Evolutionary conservation across 2,329 filamentous ascomycete genomes (phyloP), one percentile per base, ranked within the genome.

Genomic region (Exophiala spinifera): DNA sequence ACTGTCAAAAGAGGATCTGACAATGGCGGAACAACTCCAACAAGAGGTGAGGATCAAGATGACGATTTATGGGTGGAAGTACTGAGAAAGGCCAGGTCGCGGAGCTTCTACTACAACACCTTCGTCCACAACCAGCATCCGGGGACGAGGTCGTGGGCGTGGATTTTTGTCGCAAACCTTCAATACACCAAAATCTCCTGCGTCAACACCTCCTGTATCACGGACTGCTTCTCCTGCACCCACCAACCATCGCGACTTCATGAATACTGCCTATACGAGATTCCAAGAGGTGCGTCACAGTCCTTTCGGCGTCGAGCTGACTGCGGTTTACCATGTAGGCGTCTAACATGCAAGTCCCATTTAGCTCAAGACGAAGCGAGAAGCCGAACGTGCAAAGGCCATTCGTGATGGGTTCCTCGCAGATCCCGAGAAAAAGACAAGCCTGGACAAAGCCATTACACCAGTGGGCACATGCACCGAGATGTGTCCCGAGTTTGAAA

Each of bases 401-500:
- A 82, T 83, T 46, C 71, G 67, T 51, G 67, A 75, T 62, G 79
- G 79, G 43, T 73, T 78, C 53, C 78, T 83, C 67, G 76, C 77
- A 33, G 79, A 85, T 64, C 83, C 82, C 4, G 77, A 82, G 55
- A 80, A 80, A 63, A 80, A 80, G n/a, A 81, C 79, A 49, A 76
- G 74, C 20, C 71, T 86, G 54, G 76, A 77, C 25, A 76, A 85
- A 57, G 82, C 83, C 23, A 83, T 86, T 63, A 84, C 80, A 17
- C 76, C 80, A 0, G 77, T 82, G 4, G 83, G 82, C 47, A 81
- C 78, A 47, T 86, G 83, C 67, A 76, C 76, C 36, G 79, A 81
- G 60, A 85, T 86, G 82, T 86, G 83, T 64, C 79, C 83, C 2
- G 80, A 85, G 59, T 84, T 75, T 54, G 83, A 86, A 69, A 71